Evolutionary conservation across 495 filamentous ascomycete genomes (phyloP), one percentile per base, ranked within the genome.

Genomic region (Neurospora sp.): DNA sequence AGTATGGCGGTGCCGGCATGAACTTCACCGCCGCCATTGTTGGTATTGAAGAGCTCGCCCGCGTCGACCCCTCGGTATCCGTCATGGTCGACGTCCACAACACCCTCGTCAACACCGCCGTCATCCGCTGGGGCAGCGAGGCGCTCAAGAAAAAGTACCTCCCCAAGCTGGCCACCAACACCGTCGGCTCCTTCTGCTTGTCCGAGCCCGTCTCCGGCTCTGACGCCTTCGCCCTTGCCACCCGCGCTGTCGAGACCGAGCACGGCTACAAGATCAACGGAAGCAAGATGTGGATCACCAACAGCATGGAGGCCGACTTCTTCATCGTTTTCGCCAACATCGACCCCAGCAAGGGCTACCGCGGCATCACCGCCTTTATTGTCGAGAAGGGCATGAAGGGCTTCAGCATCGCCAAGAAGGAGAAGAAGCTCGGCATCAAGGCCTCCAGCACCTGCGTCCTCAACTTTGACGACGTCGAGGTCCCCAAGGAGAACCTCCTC

Each of bases 251-350:
- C 37, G 87, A 91, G 42, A 87, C 87, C n/a, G 84, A 83, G 22
- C 88, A 90, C 74, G 93, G 94, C 20, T 98, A 93, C 83, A 91
- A 87, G 81, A 91, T 99, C 80, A 92, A 89, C 71, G 96, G 96
- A 69, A 89, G 88, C 79, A 99, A 99, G 87, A 98, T 98, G 95
- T 99, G 96, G 96, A 99, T 99, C 82, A 98, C 96, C 73, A 99
- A 98, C 84, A 89, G 91, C 70, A 90, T 94, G 84, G 96, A 99
- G 84, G 90, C 95, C 4, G 91, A 90, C 59, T 91, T 98, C 83
- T 99, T 97, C 85, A 94, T 99, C 78, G 96, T 98, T 39, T 99
- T 99, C 77, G 96, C 96, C 79, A 98, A 97, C 83, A 83, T 98
- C 5, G 89, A 97, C 79, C 93, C 91, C 4, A 89, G 87, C 81